These are phyloP conservation scores for Hsuehochloa calcarea DNA, from an alignment of 176 grass and related monocot genomes.

Conservation along the genomic window DNA sequence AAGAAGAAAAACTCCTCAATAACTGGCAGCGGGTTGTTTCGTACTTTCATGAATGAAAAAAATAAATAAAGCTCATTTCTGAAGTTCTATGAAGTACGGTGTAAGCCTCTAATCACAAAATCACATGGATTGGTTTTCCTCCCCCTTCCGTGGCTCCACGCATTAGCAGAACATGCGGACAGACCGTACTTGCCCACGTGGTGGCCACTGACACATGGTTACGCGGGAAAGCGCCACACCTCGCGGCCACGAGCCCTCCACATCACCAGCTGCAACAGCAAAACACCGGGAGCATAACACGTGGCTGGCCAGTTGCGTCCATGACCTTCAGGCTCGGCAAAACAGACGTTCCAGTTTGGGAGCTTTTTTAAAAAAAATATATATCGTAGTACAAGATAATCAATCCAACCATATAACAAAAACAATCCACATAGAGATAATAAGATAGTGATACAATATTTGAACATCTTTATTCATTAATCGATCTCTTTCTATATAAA, in stretches of 20 bases:
- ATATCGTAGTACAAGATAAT: too few relatives aligned
- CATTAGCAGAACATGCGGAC: background rate
- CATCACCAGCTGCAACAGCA: background rate
- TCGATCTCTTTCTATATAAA: too few relatives aligned
- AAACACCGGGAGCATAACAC: background rate
- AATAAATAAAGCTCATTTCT: too few relatives aligned
- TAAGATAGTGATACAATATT: too few relatives aligned
- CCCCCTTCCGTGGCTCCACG: slow-evolving; percentile 19
- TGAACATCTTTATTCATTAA: too few relatives aligned
- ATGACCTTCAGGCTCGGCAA: background rate
- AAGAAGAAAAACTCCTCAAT: too few relatives aligned
- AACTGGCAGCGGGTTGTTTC: too few relatives aligned
- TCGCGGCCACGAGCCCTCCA: slow-evolving; percentile 12
- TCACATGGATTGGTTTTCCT: background rate
- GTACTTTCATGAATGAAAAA: too few relatives aligned
- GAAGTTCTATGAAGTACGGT: background rate
- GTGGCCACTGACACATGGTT: background rate
- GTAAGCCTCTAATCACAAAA: too few relatives aligned
- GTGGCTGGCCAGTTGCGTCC: background rate
- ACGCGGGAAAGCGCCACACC: slow-evolving; percentile 23
- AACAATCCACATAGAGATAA: too few relatives aligned
- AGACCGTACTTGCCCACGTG: background rate
- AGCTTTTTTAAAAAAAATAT: too few relatives aligned
- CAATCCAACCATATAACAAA: too few relatives aligned
- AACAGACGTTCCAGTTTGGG: background rate